Percentiles rank a stretch among this genome's conserved stretches.
phyloP scores from a whole-genome alignment of 805 yeast species.

The Kluyveromyces siamensis region DNA sequence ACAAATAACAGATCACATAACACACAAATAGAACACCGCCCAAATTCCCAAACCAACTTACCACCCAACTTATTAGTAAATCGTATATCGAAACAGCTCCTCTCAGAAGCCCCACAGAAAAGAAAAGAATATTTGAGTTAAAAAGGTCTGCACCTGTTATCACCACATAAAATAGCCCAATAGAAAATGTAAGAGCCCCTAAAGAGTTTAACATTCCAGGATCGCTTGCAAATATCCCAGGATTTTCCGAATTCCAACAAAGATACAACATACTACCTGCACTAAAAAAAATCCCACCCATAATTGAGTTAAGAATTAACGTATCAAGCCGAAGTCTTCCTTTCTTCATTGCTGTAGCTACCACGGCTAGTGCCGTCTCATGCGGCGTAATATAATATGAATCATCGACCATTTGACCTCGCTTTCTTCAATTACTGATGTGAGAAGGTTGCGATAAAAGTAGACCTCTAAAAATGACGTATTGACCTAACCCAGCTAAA shows the following conservation, averaged over 20 bases:
- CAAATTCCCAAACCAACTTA: slow-evolving; percentile 60
- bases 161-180: slow-evolving; percentile 69
- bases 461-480: neutral
- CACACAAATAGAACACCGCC: slow-evolving; percentile 58
- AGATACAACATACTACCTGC: slow-evolving; percentile 67
- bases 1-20: slow-evolving; percentile 50
- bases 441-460: slow-evolving; percentile 7
- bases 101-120: slow-evolving; percentile 57
- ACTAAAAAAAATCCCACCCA: slow-evolving; percentile 63
- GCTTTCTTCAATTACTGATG: neutral
- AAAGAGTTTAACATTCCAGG: slow-evolving; percentile 46
- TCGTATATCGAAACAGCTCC: slow-evolving; percentile 64
- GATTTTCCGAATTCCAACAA: slow-evolving; percentile 44
- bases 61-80: slow-evolving; percentile 52
- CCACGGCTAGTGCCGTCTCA: slow-evolving; percentile 77
- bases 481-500: neutral
- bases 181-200: slow-evolving; percentile 57
- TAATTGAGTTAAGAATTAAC: slow-evolving; percentile 50
- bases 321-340: slow-evolving; percentile 56
- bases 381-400: slow-evolving; percentile 60
- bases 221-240: slow-evolving; percentile 31
- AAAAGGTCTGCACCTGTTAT: slow-evolving; percentile 67
- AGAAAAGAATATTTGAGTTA: slow-evolving; percentile 66
- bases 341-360: slow-evolving; percentile 80
- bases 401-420: slow-evolving; percentile 32